Evolutionary conservation across 176 grass and related monocot genomes (phyloP).

Genomic region (Elymus sibiricus): DNA sequence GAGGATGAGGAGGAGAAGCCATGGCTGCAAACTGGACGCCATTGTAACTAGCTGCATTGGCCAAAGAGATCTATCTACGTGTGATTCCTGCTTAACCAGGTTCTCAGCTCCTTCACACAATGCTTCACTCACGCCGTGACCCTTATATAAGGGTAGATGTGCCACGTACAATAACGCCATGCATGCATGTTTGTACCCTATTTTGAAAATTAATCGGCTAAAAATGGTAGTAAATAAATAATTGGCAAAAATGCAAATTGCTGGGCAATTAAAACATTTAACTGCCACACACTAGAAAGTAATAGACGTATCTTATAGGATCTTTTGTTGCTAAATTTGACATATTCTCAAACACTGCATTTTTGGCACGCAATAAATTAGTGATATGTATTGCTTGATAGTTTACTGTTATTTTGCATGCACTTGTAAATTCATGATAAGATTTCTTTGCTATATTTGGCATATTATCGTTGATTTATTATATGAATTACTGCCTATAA

Average conservation of each 20-base stretch:
- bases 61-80: background rate
- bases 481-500: background rate
- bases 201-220: background rate
- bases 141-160: background rate
- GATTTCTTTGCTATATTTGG: background rate
- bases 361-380: background rate
- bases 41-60: background rate
- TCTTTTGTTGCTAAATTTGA: background rate
- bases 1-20: background rate
- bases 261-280: background rate
- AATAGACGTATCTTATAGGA: background rate
- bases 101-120: background rate
- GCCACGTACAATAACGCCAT: background rate
- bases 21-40: background rate
- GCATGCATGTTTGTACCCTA: background rate
- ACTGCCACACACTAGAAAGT: background rate
- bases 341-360: background rate
- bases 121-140: background rate
- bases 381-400: background rate
- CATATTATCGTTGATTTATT: background rate
- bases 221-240: background rate
- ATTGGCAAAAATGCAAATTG: background rate
- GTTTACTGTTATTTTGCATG: background rate
- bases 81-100: background rate
- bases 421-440: background rate